Evolutionary conservation across 768 basidiomycete genomes (phyloP).

Genomic region (Mycena latifolia): DNA sequence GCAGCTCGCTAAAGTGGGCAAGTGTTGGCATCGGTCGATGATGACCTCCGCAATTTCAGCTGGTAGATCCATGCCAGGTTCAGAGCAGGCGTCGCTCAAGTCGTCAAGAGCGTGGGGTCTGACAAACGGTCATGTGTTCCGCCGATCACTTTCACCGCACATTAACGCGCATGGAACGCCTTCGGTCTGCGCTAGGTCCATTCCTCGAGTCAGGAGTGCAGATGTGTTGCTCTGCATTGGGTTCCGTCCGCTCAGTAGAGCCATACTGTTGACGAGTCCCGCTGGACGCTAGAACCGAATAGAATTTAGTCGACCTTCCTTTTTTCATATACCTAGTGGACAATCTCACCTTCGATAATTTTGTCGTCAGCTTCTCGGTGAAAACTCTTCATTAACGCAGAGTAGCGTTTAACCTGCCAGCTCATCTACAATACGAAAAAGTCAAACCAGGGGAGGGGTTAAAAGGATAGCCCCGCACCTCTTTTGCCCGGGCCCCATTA

Average conservation of each 20-base stretch:
- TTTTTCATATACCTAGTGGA: neutral
- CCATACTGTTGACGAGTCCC: conserved; percentile 21
- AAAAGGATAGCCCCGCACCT: conserved; percentile 23
- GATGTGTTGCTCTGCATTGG: conserved; percentile 9
- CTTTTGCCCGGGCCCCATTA: conserved; percentile 73
- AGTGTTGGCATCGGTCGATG: conserved; percentile 28
- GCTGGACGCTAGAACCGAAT: conserved; percentile 14
- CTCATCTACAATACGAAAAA: conserved; percentile 68
- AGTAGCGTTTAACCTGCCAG: conserved; percentile 87
- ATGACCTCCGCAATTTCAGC: conserved; percentile 33
- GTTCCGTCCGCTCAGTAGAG: conserved; percentile 4
- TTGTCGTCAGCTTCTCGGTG: conserved; percentile 81
- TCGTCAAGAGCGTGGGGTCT: neutral
- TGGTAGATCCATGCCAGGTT: conserved; percentile 25
- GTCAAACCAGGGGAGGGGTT: neutral
- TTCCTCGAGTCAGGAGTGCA: conserved; percentile 21
- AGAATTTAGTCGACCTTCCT: no score
- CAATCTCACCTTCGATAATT: conserved; percentile 67
- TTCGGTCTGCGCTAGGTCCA: conserved; percentile 6
- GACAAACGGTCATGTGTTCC: conserved; percentile 28
- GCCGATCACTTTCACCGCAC: conserved; percentile 19
- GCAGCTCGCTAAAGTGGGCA: conserved; percentile 25
- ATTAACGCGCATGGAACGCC: conserved; percentile 30
- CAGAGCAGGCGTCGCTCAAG: no score
- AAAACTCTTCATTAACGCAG: conserved; percentile 84